These are phyloP conservation scores for Carallia pectinifolia DNA, from an alignment of 345 rosid species.

Conservation along the genomic window DNA sequence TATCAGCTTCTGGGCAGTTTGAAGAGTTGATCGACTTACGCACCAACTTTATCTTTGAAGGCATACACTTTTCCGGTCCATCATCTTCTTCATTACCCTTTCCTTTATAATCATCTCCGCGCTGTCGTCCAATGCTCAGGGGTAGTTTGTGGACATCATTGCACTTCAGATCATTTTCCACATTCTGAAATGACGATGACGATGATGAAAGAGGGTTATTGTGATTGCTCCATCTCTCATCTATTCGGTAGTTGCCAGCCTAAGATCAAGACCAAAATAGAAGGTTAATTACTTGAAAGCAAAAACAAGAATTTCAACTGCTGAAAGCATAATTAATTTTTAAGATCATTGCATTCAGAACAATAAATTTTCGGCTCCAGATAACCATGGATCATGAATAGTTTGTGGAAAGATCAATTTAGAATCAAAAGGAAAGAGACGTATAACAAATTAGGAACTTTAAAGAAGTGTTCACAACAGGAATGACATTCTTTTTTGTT, in stretches of 20 bases:
- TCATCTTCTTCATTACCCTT: slow-evolving; percentile 1
- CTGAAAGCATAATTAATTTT: no score
- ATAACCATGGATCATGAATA: no score
- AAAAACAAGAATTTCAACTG: no score
- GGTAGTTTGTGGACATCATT: neutral
- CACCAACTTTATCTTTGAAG: slow-evolving; percentile 46
- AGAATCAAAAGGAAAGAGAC: no score
- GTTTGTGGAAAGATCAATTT: no score
- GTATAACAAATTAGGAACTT: no score
- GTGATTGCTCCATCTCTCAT: slow-evolving; percentile 7
- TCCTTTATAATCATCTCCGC: neutral
- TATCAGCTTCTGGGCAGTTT: slow-evolving; percentile 21
- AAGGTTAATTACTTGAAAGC: neutral
- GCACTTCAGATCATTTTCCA: neutral
- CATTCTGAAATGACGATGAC: slow-evolving; percentile 11
- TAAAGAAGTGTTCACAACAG: no score
- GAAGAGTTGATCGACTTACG: slow-evolving; percentile 21
- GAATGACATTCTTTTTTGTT: no score
- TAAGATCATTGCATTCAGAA: no score
- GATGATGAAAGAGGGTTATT: slow-evolving; percentile 5
- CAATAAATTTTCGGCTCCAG: no score
- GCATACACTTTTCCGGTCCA: slow-evolving; percentile 32
- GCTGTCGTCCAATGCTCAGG: slow-evolving; percentile 10
- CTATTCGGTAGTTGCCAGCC: slow-evolving; percentile 14
- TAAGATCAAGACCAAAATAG: neutral